phyloP scores from a whole-genome alignment of 208 protist species.

The Naegleria gruberi region DNA sequence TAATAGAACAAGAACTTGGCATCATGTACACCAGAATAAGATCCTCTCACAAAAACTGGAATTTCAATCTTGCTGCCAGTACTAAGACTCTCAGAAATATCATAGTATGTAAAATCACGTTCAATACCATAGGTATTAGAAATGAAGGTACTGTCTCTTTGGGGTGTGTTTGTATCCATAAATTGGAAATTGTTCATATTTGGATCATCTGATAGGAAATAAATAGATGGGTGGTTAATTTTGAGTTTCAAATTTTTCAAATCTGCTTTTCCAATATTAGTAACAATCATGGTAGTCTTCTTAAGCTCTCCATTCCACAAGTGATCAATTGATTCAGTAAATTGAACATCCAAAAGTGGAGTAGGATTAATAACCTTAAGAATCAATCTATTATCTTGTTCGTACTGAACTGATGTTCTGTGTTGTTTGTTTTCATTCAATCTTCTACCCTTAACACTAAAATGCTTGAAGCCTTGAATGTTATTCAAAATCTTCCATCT shows the following conservation, averaged over 20 bases:
- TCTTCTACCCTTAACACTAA: not conserved
- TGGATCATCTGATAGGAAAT: not conserved
- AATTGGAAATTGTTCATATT: not conserved
- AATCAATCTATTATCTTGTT: slow-evolving; percentile 7
- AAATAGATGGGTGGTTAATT: slow-evolving; percentile 7
- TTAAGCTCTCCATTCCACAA: not conserved
- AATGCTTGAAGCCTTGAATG: not conserved
- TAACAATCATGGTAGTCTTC: not conserved
- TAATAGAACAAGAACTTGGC: slow-evolving; percentile 12
- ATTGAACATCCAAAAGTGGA: not conserved
- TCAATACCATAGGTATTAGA: not conserved
- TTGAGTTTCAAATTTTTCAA: not conserved
- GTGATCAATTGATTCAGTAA: not conserved
- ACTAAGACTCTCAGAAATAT: not conserved
- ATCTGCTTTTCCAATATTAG: not conserved
- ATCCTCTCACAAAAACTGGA: not conserved
- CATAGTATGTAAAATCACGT: not conserved
- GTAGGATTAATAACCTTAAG: not conserved
- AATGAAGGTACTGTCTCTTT: not conserved
- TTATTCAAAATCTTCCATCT: not conserved
- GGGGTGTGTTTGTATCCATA: not conserved
- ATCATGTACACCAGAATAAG: not conserved
- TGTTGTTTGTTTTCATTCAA: not conserved
- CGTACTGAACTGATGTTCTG: not conserved
- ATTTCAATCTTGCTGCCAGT: not conserved